Percentiles rank a stretch among this genome's conserved stretches.
phyloP scores from a whole-genome alignment of 345 rosid species.

The Eucalyptus pumila region DNA sequence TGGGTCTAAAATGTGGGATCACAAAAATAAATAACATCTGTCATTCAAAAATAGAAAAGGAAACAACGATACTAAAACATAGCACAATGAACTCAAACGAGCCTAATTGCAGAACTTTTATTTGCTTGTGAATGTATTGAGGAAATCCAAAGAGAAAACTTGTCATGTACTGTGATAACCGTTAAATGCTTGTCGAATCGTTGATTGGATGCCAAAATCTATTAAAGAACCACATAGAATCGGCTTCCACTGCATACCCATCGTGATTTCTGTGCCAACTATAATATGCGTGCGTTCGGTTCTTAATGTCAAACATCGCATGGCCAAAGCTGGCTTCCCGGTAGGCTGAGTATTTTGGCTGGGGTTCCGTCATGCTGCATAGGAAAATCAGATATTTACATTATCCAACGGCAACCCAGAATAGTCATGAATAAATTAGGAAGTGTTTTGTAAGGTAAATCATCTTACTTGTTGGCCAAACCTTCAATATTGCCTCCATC shows the following conservation, averaged over 20 bases:
- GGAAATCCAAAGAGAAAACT: neutral
- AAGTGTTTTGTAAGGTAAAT: neutral
- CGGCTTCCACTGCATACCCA: constrained; percentile 75
- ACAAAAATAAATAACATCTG: too few relatives aligned
- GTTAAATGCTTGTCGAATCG: constrained; percentile 22
- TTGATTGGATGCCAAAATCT: constrained; percentile 54
- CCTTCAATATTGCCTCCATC: constrained; percentile 90
- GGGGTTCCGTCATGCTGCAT: constrained; percentile 80
- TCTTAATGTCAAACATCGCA: constrained; percentile 65
- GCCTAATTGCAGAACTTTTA: neutral
- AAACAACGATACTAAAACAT: neutral
- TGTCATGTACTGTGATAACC: neutral
- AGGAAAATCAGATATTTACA: neutral
- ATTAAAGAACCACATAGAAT: constrained; percentile 67
- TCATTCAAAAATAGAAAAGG: neutral
- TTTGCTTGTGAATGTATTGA: neutral
- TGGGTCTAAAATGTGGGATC: too few relatives aligned
- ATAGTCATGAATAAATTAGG: neutral
- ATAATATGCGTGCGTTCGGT: constrained; percentile 65
- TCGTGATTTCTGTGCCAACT: constrained; percentile 89
- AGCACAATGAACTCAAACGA: neutral
- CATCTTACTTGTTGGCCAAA: constrained; percentile 53
- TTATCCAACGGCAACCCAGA: neutral
- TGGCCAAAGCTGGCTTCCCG: constrained; percentile 95
- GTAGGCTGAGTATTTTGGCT: constrained; percentile 77